Evolutionary conservation across 2,329 filamentous ascomycete species (phyloP).

Genomic region (Colletotrichum falcatum): DNA sequence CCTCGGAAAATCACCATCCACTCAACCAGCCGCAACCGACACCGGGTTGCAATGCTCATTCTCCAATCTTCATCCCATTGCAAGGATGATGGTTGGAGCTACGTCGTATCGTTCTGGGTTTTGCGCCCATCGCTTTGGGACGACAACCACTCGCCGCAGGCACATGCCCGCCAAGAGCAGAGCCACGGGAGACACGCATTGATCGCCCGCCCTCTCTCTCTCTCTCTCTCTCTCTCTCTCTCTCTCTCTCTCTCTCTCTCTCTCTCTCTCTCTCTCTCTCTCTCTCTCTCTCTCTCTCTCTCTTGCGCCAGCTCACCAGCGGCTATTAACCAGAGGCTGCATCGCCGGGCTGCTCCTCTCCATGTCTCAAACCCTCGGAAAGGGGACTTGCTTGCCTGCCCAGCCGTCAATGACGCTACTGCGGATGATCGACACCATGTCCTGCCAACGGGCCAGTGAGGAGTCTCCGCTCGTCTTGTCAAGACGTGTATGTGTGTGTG

Average conservation of each 20-base stretch:
- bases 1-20: background rate
- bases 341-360: too few relatives aligned
- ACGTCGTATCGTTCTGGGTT: background rate
- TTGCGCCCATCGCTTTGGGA: conserved; percentile 21
- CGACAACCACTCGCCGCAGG: conserved; percentile 25
- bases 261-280: too few relatives aligned
- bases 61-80: background rate
- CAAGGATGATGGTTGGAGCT: background rate
- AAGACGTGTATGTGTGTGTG: too few relatives aligned
- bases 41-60: too few relatives aligned
- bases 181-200: conserved; percentile 34
- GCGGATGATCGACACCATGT: conserved; percentile 36
- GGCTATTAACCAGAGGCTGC: too few relatives aligned
- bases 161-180: conserved; percentile 38
- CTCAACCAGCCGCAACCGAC: too few relatives aligned
- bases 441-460: background rate
- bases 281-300: too few relatives aligned
- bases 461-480: background rate
- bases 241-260: too few relatives aligned
- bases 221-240: too few relatives aligned
- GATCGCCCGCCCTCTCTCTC: too few relatives aligned
- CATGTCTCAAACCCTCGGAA: background rate
- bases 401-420: conserved; percentile 25
- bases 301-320: too few relatives aligned
- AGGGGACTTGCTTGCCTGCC: conserved; percentile 3